Base-by-base conservation (phyloP, 75 land plant species). In the Azolla pinnata region DNA sequence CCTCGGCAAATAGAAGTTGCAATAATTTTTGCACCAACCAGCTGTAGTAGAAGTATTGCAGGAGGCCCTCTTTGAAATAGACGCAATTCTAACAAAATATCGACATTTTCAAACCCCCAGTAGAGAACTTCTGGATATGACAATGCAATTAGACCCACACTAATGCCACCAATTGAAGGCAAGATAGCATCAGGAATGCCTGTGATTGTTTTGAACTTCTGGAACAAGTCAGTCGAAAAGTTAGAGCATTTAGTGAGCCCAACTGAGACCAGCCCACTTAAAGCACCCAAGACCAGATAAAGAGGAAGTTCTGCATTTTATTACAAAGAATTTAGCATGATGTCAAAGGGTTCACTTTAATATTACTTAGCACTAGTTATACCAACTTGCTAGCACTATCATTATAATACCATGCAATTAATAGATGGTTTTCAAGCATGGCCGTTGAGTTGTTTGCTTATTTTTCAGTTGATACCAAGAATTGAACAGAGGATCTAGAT, bases 61-160 rank as follows among this genome's bases (percentile, higher is more conserved):
- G 96, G 73, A 2, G 88, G 83, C 16, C 83, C 75, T 16, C 73
- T 75, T 33, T 69, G 72, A 64, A 70, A 80, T 30, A 90, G 90
- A 29, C 76, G 63, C 53, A 96, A 89, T 77, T 88, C 98, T 20
- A 93, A 58, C 34, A 93, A 54, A 47, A 76, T 70, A 63, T 93
- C 96, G 40, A 93, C 96, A 75, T 93, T 93, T 74, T 88, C 77
- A 74, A 93, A 93, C 19, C 98, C 98, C 98, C 98, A 85, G 60
- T 93, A 93, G 33, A 93, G 87, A 59, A 93, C 79, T 57, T 93
- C 98, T 18, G 98, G 98, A 67, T 85, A 93, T 35, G 61, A 69
- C 62, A 93, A 71, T 26, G 98, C 98, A 35, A 88, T 77, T 31
- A 93, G 46, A 26, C 96, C 98, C 58, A 85, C 84, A 40, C 70